A percentile compares a stretch with the other conserved stretches of the same genome.
Conservation (phyloP, 768 basidiomycete species). For the Mycena indigotica region DNA sequence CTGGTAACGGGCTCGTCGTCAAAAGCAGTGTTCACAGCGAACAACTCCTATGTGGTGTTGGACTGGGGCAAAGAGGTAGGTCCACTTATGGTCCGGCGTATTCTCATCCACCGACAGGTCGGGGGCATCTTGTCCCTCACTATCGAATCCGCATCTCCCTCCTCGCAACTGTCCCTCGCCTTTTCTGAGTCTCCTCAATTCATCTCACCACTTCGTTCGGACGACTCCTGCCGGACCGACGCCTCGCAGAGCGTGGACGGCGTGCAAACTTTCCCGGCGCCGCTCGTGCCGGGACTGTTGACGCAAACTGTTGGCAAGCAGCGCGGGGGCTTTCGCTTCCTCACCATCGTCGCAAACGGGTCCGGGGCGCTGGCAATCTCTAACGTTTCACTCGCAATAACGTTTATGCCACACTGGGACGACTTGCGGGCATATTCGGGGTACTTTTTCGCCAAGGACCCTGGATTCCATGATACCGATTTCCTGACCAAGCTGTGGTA, state of each 20-base stretch:
- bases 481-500: conserved; percentile 58
- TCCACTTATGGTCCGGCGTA: neutral
- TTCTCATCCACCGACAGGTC: conserved; percentile 25
- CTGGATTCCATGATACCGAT: conserved; percentile 43
- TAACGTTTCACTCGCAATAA: conserved; percentile 44
- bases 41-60: conserved; percentile 39
- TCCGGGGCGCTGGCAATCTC: conserved; percentile 41
- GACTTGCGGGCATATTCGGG: conserved; percentile 48
- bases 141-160: conserved; percentile 27
- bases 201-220: conserved; percentile 45
- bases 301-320: conserved; percentile 40
- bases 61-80: conserved; percentile 43
- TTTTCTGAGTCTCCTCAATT: conserved; percentile 55
- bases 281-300: conserved; percentile 30
- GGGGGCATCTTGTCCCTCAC: conserved; percentile 36
- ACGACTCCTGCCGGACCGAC: conserved; percentile 37
- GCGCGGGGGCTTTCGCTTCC: conserved; percentile 50
- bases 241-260: conserved; percentile 35
- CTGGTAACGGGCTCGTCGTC: conserved; percentile 28
- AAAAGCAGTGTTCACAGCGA: conserved; percentile 31
- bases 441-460: conserved; percentile 48
- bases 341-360: conserved; percentile 47
- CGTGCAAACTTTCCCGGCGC: conserved; percentile 34
- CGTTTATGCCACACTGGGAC: conserved; percentile 53
- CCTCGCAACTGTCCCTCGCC: conserved; percentile 44